Evolutionary conservation across 2,329 filamentous ascomycete genomes (phyloP).

Genomic region (Lachnellula occidentalis): DNA sequence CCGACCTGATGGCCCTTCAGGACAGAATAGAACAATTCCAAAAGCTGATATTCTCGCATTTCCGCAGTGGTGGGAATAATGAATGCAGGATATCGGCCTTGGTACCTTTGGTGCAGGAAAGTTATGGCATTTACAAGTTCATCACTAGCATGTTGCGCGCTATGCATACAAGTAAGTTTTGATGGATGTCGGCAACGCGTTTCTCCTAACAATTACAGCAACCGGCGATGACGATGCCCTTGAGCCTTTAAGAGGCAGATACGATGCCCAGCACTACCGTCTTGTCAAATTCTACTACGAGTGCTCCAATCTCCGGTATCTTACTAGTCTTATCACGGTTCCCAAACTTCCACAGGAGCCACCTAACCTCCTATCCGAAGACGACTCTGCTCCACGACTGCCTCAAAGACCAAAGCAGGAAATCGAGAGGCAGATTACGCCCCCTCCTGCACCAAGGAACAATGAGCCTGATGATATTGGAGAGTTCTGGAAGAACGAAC

Average conservation of each 20-base stretch:
- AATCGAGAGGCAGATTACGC: slow-evolving; percentile 63
- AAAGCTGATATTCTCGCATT: slow-evolving; percentile 96
- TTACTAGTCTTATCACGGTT: slow-evolving; percentile 93
- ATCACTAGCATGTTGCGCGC: slow-evolving; percentile 98
- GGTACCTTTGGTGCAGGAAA: slow-evolving; percentile 91
- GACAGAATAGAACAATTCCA: slow-evolving; percentile 99
- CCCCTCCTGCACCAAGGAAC: slow-evolving; percentile 59
- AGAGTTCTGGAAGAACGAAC: slow-evolving; percentile 95
- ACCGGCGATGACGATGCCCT: slow-evolving; percentile 92
- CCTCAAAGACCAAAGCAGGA: slow-evolving; percentile 75
- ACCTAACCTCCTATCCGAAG: slow-evolving; percentile 80
- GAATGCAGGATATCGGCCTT: slow-evolving; percentile 94
- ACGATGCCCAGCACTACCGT: slow-evolving; percentile 93
- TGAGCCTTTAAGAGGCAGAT: slow-evolving; percentile 78
- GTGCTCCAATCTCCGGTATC: slow-evolving; percentile 93
- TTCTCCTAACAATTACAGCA: slow-evolving; percentile 41
- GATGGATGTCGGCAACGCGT: not conserved
- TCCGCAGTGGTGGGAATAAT: slow-evolving; percentile 85
- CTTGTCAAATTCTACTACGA: slow-evolving; percentile 98
- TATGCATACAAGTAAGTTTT: slow-evolving; percentile 83
- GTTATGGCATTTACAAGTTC: slow-evolving; percentile 99
- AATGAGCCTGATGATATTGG: slow-evolving; percentile 92
- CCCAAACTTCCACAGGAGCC: slow-evolving; percentile 93
- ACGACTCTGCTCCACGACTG: slow-evolving; percentile 76
- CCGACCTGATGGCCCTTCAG: slow-evolving; percentile 91